phyloP scores from a whole-genome alignment of 2,329 filamentous ascomycete species.

The Neonectria ditissima region DNA sequence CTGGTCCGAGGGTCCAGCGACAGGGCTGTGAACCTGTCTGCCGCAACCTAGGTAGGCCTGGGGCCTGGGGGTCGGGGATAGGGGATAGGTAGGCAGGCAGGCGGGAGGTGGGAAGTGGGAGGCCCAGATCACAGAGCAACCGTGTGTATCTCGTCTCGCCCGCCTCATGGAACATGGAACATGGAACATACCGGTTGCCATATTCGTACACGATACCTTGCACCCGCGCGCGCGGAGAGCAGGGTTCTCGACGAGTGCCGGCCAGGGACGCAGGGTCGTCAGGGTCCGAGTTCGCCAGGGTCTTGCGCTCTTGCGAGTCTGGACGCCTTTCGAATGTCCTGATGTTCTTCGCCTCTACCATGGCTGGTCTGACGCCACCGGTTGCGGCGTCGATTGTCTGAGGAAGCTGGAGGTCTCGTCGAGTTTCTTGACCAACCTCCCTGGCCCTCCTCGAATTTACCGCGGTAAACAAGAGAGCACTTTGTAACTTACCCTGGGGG shows the following conservation, averaged over 20 bases:
- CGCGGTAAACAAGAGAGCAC: neutral
- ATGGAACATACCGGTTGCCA: neutral
- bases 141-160: neutral
- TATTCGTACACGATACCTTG: neutral
- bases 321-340: constrained; percentile 3
- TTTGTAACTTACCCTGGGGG: constrained; percentile 5
- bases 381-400: constrained; percentile 6
- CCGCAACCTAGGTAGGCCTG: neutral
- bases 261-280: neutral
- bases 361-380: constrained; percentile 10
- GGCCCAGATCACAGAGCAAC: neutral
- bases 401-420: neutral
- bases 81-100: too few relatives aligned
- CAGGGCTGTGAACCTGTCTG: neutral
- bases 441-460: neutral
- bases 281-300: neutral
- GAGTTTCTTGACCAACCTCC: constrained; percentile 2
- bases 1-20: neutral
- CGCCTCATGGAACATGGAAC: neutral
- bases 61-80: too few relatives aligned
- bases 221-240: neutral
- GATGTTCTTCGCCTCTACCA: neutral
- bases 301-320: neutral
- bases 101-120: neutral
- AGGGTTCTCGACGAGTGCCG: constrained; percentile 4